Conservation (phyloP, 305 asterid genomes). For the Withania somnifera region DNA sequence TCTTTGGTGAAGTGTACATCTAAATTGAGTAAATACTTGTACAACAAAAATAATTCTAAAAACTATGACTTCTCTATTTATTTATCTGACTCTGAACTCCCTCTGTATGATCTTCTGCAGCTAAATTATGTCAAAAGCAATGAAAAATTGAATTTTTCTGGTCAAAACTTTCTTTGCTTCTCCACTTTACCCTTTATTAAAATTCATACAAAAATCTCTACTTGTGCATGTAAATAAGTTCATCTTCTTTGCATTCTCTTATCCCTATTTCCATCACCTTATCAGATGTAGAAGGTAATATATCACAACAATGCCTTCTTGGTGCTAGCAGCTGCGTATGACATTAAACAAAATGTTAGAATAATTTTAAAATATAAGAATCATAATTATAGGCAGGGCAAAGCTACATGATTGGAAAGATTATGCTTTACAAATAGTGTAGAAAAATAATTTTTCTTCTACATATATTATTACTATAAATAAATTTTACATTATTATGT, state of each 20-base stretch:
- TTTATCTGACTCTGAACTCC: background rate
- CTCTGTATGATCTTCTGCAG: background rate
- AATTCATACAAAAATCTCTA: background rate
- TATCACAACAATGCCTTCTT: constrained; percentile 75
- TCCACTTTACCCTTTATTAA: background rate
- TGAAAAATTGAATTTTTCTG: too few relatives aligned
- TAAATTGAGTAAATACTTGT: background rate
- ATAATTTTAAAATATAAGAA: background rate
- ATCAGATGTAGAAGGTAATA: constrained; percentile 32
- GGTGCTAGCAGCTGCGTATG: constrained; percentile 48
- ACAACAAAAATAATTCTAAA: background rate
- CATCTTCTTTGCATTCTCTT: constrained; percentile 59
- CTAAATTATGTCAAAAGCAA: background rate
- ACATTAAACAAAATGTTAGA: background rate
- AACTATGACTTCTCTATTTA: background rate
- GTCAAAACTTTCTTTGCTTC: background rate
- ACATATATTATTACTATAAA: too few relatives aligned
- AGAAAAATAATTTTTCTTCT: too few relatives aligned
- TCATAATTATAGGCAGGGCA: too few relatives aligned
- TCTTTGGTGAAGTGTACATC: background rate
- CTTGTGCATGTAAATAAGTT: constrained; percentile 42
- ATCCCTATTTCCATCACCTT: constrained; percentile 43
- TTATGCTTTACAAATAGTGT: too few relatives aligned
- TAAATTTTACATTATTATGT: too few relatives aligned
- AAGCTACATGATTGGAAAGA: too few relatives aligned